phyloP scores from a whole-genome alignment of 78 protist genomes.

The Dictyostelium purpureum region DNA sequence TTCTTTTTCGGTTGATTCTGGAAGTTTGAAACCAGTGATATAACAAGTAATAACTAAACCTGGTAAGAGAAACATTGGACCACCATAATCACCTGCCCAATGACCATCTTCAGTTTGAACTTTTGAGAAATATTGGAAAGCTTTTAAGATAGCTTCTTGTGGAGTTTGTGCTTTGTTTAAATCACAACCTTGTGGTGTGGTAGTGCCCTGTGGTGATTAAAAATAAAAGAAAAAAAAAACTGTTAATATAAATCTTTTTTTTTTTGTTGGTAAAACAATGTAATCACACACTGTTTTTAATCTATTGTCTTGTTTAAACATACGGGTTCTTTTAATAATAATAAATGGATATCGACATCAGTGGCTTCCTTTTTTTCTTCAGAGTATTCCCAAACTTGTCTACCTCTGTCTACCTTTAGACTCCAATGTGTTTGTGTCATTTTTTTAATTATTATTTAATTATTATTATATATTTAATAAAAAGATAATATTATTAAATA shows the following conservation, averaged over 20 bases:
- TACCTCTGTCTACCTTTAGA: conserved; percentile 76
- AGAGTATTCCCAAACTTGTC: conserved; percentile 69
- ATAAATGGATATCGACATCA: conserved; percentile 62
- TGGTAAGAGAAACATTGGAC: conserved; percentile 95
- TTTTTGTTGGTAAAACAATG: background rate
- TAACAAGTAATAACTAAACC: conserved; percentile 88
- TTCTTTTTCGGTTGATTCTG: conserved; percentile 48
- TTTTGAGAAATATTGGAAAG: conserved; percentile 40
- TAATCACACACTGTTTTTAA: background rate
- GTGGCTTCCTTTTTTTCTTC: background rate
- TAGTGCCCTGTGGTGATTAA: conserved; percentile 55
- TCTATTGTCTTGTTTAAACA: background rate
- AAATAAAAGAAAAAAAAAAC: background rate
- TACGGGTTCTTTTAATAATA: conserved; percentile 38
- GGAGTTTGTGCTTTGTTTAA: conserved; percentile 61
- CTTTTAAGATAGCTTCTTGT: conserved; percentile 50
- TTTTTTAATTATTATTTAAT: background rate
- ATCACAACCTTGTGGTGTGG: conserved; percentile 53
- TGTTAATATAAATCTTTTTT: background rate
- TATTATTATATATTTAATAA: too few relatives aligned
- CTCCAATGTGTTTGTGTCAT: conserved; percentile 35
- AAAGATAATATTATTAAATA: too few relatives aligned
- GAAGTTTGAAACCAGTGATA: conserved; percentile 64
- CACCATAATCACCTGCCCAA: conserved; percentile 97
- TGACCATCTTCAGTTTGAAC: conserved; percentile 92